Conservation (phyloP, 2,329 filamentous ascomycete species). For the Colletotrichum horii region DNA sequence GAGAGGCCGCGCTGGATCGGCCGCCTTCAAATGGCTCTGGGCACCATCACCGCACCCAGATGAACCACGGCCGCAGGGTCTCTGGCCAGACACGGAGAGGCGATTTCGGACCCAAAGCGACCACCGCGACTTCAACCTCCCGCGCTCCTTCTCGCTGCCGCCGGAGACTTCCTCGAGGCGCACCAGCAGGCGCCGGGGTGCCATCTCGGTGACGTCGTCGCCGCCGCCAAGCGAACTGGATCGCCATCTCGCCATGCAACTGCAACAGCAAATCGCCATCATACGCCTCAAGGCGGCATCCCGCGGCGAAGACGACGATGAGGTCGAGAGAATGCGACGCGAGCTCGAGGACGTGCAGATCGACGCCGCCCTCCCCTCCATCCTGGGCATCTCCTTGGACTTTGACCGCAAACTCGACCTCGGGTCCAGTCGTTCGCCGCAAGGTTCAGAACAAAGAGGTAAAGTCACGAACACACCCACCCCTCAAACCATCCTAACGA, state of each 20-base stretch:
- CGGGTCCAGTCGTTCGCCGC: neutral
- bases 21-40: slow-evolving; percentile 14
- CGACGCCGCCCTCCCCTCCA: slow-evolving; percentile 2
- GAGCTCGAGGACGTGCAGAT: slow-evolving; percentile 15
- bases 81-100: slow-evolving; percentile 10
- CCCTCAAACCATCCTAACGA: neutral
- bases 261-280: slow-evolving; percentile 13
- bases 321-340: neutral
- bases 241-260: slow-evolving; percentile 7
- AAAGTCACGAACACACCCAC: neutral
- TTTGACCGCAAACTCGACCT: slow-evolving; percentile 9
- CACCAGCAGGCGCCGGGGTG: slow-evolving; percentile 4
- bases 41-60: neutral
- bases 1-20: neutral
- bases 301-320: neutral
- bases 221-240: slow-evolving; percentile 1
- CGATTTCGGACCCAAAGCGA: neutral
- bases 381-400: slow-evolving; percentile 4
- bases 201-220: slow-evolving; percentile 9
- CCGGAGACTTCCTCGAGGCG: neutral
- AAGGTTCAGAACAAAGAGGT: neutral
- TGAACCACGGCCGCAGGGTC: neutral
- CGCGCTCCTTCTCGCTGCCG: slow-evolving; percentile 3
- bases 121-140: neutral
- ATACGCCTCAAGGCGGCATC: neutral